Percentiles rank a stretch among this genome's conserved stretches.
These are phyloP conservation scores for Fusarium anguioides DNA, from an alignment of 2,329 filamentous ascomycete genomes.

Conservation along the genomic window DNA sequence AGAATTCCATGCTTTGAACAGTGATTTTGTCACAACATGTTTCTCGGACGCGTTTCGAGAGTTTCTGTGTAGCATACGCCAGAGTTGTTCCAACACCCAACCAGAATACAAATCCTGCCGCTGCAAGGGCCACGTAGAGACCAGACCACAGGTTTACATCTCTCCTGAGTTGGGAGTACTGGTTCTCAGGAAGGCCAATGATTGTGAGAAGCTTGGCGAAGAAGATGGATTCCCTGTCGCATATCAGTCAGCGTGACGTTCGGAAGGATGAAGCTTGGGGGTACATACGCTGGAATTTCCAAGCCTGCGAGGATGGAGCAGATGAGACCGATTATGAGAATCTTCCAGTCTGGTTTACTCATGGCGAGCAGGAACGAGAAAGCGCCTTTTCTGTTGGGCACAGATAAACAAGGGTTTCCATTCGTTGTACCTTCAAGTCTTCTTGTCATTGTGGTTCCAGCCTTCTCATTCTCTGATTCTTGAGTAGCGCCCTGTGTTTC, in stretches of 20 bases:
- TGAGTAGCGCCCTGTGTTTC: neutral
- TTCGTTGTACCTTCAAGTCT: neutral
- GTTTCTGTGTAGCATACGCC: neutral
- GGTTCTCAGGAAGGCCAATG: neutral
- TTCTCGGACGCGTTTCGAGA: neutral
- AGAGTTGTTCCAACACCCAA: neutral
- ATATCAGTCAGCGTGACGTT: neutral
- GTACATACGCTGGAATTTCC: neutral
- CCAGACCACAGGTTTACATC: neutral
- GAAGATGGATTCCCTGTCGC: neutral
- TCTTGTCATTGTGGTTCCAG: neutral
- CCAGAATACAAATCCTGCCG: neutral
- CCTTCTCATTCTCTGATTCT: neutral
- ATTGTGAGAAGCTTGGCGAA: conserved; percentile 1
- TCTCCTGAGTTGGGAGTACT: neutral
- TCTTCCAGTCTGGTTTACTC: neutral
- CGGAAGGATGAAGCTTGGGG: neutral
- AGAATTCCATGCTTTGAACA: neutral
- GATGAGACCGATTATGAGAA: neutral
- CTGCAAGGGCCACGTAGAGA: neutral
- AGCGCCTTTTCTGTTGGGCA: neutral
- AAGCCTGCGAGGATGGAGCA: neutral
- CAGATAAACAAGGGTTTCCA: neutral
- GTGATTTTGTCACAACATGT: neutral
- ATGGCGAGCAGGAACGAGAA: neutral